phyloP scores from a whole-genome alignment of 345 rosid species.

The Gossypium australe region DNA sequence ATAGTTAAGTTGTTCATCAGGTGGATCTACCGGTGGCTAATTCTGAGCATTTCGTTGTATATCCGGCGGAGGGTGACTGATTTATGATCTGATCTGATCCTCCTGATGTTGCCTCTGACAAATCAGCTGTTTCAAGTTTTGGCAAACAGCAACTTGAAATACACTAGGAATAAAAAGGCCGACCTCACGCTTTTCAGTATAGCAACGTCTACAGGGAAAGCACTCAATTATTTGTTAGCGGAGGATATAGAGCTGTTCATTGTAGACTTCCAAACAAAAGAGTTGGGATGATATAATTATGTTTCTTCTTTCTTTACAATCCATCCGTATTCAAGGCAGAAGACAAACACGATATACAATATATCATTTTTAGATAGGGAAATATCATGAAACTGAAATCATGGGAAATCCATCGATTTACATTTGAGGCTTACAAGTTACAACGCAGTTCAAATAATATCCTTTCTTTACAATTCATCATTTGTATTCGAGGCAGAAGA shows the following conservation, averaged over 20 bases:
- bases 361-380: not conserved
- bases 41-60: not conserved
- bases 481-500: no score
- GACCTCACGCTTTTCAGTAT: not conserved
- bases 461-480: no score
- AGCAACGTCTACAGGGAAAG: not conserved
- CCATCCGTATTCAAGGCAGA: not conserved
- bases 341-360: not conserved
- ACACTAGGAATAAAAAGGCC: not conserved
- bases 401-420: no score
- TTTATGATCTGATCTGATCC: not conserved
- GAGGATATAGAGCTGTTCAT: not conserved
- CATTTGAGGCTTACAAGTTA: no score
- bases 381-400: no score
- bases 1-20: not conserved
- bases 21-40: not conserved
- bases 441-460: no score
- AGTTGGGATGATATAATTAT: not conserved
- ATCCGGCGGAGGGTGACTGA: not conserved
- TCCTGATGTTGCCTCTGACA: not conserved
- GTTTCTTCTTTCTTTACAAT: no score
- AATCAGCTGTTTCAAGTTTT: not conserved
- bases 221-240: not conserved
- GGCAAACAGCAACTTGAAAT: not conserved
- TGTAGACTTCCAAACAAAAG: not conserved